These are phyloP conservation scores for Mycena filopes DNA, from an alignment of 768 basidiomycete species.

Conservation along the genomic window DNA sequence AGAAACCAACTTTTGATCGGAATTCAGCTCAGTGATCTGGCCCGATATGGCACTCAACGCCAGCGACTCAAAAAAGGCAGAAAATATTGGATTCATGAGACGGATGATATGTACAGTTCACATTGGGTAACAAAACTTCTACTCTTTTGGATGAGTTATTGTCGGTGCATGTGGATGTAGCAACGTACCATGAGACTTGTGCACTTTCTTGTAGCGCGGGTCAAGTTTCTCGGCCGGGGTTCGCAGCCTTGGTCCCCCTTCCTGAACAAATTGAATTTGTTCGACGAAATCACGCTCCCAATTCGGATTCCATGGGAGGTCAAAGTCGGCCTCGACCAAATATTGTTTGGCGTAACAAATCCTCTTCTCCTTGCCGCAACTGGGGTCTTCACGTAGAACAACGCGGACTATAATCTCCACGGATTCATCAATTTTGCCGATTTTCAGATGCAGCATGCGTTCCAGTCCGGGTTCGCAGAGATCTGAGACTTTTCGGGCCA, in stretches of 20 bases:
- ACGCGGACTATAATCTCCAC: neutral
- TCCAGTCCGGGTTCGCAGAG: neutral
- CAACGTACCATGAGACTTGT: neutral
- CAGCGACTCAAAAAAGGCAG: slow-evolving; percentile 2
- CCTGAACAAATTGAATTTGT: neutral
- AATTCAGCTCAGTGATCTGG: neutral
- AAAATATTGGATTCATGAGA: too few species aligned
- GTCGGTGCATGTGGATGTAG: too few species aligned
- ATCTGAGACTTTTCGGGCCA: neutral
- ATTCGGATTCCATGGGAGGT: neutral
- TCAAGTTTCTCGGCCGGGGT: neutral
- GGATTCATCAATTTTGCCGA: neutral
- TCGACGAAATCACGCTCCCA: neutral
- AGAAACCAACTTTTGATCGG: neutral
- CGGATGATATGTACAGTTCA: too few species aligned
- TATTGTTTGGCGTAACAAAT: neutral
- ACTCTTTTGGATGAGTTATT: too few species aligned
- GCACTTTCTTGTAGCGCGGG: neutral
- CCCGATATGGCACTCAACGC: slow-evolving; percentile 16
- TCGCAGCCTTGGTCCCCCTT: slow-evolving; percentile 1
- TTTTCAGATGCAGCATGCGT: neutral
- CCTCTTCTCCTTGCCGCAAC: neutral
- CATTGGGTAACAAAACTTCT: too few species aligned
- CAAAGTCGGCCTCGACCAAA: neutral
- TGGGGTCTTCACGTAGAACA: neutral